Conservation (phyloP, 306 rosid species). For the Abrus pulchellus region DNA sequence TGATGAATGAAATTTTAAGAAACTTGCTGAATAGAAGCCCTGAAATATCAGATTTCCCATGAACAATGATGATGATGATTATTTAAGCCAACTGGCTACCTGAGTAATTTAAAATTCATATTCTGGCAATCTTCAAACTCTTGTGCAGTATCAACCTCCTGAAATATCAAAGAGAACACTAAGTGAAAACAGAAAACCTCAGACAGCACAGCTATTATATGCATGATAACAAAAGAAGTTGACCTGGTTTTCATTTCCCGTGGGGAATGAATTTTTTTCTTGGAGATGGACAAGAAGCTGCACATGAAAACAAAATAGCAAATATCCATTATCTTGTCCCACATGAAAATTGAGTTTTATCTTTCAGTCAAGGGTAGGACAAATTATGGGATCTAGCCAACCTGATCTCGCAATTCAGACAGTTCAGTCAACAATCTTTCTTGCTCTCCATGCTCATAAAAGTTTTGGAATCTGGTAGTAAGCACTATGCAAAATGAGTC, state of each 20-base stretch:
- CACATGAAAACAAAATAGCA: conserved; percentile 44
- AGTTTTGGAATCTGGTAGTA: conserved; percentile 69
- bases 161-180: conserved; percentile 48
- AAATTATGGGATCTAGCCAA: conserved; percentile 43
- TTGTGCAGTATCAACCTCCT: conserved; percentile 60
- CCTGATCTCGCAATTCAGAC: conserved; percentile 86
- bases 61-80: conserved; percentile 15
- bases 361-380: conserved; percentile 16
- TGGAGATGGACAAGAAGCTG: conserved; percentile 70
- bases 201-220: conserved; percentile 33
- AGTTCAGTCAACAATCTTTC: conserved; percentile 79
- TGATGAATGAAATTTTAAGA: background rate
- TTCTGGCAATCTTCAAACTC: conserved; percentile 72
- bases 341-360: conserved; percentile 41
- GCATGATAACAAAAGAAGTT: conserved; percentile 32
- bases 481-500: conserved; percentile 56
- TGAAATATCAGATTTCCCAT: conserved; percentile 12
- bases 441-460: conserved; percentile 81
- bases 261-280: conserved; percentile 56
- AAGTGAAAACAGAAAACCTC: conserved; percentile 43
- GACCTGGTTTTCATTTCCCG: conserved; percentile 66
- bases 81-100: conserved; percentile 57
- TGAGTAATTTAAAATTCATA: conserved; percentile 71
- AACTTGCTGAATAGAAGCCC: conserved; percentile 10
- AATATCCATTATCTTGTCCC: conserved; percentile 46